Conservation (phyloP, 345 rosid genomes). For the Anacardium occidentale region DNA sequence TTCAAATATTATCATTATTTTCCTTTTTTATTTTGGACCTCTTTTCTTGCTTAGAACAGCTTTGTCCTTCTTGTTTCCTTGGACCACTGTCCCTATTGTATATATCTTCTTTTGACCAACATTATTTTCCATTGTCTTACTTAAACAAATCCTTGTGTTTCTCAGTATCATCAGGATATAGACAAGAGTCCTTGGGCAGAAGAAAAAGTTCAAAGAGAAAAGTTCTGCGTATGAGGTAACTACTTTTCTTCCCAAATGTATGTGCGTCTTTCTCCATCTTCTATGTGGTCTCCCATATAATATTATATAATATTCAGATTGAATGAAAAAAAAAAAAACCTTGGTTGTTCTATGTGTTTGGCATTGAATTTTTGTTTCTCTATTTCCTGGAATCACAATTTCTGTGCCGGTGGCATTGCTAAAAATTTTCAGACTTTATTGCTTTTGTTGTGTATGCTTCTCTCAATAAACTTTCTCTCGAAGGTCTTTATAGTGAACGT, state of each 20-base stretch:
- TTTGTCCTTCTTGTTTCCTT: too few relatives aligned
- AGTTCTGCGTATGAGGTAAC: slow-evolving; percentile 96
- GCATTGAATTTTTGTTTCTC: background rate
- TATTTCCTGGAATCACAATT: background rate
- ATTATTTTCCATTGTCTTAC: slow-evolving; percentile 12
- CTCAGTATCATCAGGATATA: slow-evolving; percentile 90
- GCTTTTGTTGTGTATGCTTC: slow-evolving; percentile 1
- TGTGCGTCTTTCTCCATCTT: background rate
- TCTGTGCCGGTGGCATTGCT: background rate
- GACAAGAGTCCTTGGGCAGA: slow-evolving; percentile 78
- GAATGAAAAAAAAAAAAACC: background rate
- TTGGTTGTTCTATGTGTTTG: background rate
- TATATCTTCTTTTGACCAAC: too few relatives aligned
- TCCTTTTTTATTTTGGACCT: too few relatives aligned
- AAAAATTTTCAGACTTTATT: background rate
- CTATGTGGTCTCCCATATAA: background rate
- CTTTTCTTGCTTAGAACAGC: too few relatives aligned
- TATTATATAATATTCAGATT: background rate
- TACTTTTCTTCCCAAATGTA: slow-evolving; percentile 6
- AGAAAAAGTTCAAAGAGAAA: slow-evolving; percentile 89
- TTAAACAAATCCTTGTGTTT: slow-evolving; percentile 20
- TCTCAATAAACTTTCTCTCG: too few relatives aligned
- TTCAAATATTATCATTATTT: too few relatives aligned
- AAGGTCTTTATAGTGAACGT: too few relatives aligned
- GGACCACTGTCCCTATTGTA: too few relatives aligned